These are phyloP conservation scores for Trichocladium uniseriatum DNA, from an alignment of 495 filamentous ascomycete species.

Conservation along the genomic window DNA sequence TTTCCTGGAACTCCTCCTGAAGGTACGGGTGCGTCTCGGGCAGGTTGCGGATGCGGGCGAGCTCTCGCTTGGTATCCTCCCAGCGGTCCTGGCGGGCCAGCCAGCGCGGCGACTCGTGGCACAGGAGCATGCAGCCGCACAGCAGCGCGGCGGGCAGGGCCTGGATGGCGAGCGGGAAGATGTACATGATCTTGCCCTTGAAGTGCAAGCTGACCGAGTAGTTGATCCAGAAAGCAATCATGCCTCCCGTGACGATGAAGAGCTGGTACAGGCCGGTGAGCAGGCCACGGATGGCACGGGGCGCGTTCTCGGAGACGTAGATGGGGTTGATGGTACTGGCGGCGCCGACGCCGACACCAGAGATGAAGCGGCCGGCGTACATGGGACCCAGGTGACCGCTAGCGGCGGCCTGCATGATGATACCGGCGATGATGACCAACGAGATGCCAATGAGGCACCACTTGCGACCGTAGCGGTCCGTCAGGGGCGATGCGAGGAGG, in stretches of 20 bases:
- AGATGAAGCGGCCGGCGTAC: constrained; percentile 52
- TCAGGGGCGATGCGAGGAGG: constrained; percentile 27
- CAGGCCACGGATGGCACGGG: constrained; percentile 44
- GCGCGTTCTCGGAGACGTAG: constrained; percentile 47
- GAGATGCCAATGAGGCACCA: constrained; percentile 49
- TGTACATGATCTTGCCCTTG: constrained; percentile 39
- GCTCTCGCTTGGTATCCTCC: constrained; percentile 52
- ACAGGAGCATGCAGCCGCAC: constrained; percentile 44
- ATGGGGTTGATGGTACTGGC: constrained; percentile 51
- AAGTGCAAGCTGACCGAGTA: constrained; percentile 41
- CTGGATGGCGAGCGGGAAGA: constrained; percentile 62
- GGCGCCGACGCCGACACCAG: constrained; percentile 53
- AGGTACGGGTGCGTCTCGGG: constrained; percentile 54
- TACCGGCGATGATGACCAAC: constrained; percentile 45
- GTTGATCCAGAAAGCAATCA: constrained; percentile 50
- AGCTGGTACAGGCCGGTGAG: constrained; percentile 52
- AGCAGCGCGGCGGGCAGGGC: constrained; percentile 53
- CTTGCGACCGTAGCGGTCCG: constrained; percentile 40
- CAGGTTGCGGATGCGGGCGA: constrained; percentile 47
- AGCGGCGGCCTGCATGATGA: constrained; percentile 46
- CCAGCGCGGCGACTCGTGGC: constrained; percentile 63
- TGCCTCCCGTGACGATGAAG: constrained; percentile 50
- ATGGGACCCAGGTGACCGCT: constrained; percentile 46
- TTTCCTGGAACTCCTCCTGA: constrained; percentile 56
- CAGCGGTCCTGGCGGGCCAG: constrained; percentile 59